Percentiles rank a stretch among this genome's conserved stretches.
Conservation (phyloP, 2,329 filamentous ascomycete genomes). For the Akanthomyces uredinophilus region DNA sequence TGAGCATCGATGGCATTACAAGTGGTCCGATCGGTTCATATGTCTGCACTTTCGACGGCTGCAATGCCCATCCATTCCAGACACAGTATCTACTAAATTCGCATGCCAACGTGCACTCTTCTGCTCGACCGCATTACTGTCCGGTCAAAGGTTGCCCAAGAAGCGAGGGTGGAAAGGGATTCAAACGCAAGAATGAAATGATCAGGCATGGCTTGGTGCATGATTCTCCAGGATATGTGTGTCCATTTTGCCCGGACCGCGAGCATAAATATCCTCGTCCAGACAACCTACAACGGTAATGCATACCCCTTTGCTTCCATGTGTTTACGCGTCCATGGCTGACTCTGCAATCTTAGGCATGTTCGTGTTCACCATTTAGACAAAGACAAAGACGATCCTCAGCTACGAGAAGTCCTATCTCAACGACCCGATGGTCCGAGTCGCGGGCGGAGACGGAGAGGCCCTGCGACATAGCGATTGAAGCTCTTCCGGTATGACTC, state of each 20-base stretch:
- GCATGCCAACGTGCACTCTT: slow-evolving; percentile 68
- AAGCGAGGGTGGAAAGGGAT: slow-evolving; percentile 60
- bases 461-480: slow-evolving; percentile 30
- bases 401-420: slow-evolving; percentile 75
- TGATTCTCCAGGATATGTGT: slow-evolving; percentile 89
- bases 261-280: slow-evolving; percentile 93
- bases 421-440: slow-evolving; percentile 81
- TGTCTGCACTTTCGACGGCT: slow-evolving; percentile 57
- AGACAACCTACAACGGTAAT: slow-evolving; percentile 87
- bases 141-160: slow-evolving; percentile 57
- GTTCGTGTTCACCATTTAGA: slow-evolving; percentile 89
- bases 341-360: slow-evolving; percentile 52
- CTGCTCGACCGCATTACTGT: slow-evolving; percentile 61
- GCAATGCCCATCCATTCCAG: slow-evolving; percentile 68
- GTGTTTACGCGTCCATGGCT: not conserved
- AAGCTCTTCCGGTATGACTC: not conserved
- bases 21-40: slow-evolving; percentile 48
- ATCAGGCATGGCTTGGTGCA: slow-evolving; percentile 81
- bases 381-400: slow-evolving; percentile 80
- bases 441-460: slow-evolving; percentile 70
- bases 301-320: slow-evolving; percentile 21
- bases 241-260: slow-evolving; percentile 89
- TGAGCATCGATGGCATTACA: slow-evolving; percentile 48
- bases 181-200: slow-evolving; percentile 71
- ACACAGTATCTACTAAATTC: slow-evolving; percentile 75